Base-by-base conservation (phyloP, 371 early-diverging fungal species). In the Apophysomyces elegans region DNA sequence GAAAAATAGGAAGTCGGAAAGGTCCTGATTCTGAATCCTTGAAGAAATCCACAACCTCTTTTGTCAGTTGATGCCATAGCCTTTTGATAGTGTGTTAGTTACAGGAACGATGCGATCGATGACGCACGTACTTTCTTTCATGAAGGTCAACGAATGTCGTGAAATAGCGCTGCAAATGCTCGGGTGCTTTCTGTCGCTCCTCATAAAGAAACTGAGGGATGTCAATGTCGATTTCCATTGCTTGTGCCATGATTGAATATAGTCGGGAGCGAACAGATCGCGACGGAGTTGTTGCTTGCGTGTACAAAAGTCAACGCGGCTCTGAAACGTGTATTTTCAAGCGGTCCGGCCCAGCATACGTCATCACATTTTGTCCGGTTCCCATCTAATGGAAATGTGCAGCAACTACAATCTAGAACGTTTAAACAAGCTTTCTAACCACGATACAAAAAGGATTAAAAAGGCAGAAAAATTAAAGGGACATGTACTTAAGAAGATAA, bases 1-100 rank as follows among this genome's bases (percentile, higher is more conserved):
- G 84, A 76, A 92, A 98, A 37, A 99, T 69, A 13, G 90, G 85
- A 32, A 96, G 80, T 66, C 95, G 90, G 75, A 82, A 88, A 11
- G 92, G 86, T 50, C 85, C 87, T 13, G 97, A 90, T 39, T 83
- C 84, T n/a, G 95, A 92, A 60, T 89, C 83, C 46, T 80, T 74
- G 62, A 93, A 86, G 71, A 97, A 95, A 41, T 86, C 85, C 63
- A 93, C 84, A 5, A 96, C 80, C 41, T 78, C 76, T 56, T 89
- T 62, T 26, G 98, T 98, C 66, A 99, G 85, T 74, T 99, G 99
- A 79, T 99, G 99, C 98, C 98, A 99, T 58, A 98, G 84, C 76
- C 97, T 96, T 58, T 9, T 14, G 45, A 62, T 56, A 26, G 32
- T 26, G 32, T 44, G 56, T 61, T 12, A 58, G 63, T 16, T 14